These are phyloP conservation scores for Platanthera zijinensis DNA, from an alignment of 106 monocot species.

Conservation along the genomic window DNA sequence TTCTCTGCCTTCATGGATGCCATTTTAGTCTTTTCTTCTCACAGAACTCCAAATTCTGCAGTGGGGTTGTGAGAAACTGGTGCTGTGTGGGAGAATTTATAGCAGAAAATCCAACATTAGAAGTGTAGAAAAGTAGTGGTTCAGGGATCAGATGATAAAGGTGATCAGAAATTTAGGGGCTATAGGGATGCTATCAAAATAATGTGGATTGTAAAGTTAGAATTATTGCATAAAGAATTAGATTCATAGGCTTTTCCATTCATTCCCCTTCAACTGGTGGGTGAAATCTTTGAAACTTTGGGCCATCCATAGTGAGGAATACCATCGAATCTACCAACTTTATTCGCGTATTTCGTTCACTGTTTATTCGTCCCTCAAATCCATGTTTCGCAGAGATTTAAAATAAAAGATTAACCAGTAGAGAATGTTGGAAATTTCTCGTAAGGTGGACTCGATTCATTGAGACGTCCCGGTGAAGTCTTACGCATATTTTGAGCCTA, in stretches of 20 bases:
- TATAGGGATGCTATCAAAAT: not conserved
- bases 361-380: not conserved
- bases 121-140: not conserved
- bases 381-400: not conserved
- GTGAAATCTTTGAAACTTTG: not conserved
- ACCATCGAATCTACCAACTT: not conserved
- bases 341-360: not conserved
- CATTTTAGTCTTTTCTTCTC: not conserved
- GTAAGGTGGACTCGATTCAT: no score
- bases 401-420: no score
- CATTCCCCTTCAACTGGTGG: not conserved
- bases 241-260: not conserved
- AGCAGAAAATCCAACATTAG: not conserved
- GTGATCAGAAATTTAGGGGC: not conserved
- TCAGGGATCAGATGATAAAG: not conserved
- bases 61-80: not conserved
- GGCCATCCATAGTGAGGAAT: not conserved
- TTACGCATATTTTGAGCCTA: no score
- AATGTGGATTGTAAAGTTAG: not conserved
- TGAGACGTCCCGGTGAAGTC: no score
- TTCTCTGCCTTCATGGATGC: conserved; percentile 4
- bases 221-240: not conserved
- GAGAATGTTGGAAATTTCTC: no score
- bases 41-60: not conserved
- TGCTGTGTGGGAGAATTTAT: not conserved